These are phyloP conservation scores for Geotrichum ghanense DNA, from an alignment of 805 yeast species.

Conservation along the genomic window DNA sequence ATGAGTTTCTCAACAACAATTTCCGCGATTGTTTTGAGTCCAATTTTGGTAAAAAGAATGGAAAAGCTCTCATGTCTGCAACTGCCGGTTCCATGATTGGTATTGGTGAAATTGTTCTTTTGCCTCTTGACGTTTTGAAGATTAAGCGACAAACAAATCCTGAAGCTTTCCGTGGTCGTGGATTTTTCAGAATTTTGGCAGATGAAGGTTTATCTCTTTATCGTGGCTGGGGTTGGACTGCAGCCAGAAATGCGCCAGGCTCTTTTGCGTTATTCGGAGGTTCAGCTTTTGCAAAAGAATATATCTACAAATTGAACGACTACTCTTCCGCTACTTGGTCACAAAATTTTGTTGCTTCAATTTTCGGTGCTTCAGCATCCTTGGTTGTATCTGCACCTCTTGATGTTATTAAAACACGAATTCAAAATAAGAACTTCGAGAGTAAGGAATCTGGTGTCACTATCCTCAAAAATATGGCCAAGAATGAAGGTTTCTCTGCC, in stretches of 20 bases:
- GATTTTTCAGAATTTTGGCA: constrained; percentile 68
- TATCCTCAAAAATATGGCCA: constrained; percentile 84
- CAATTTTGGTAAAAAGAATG: constrained; percentile 83
- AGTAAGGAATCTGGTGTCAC: constrained; percentile 91
- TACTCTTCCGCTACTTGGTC: constrained; percentile 88
- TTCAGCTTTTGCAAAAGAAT: constrained; percentile 97
- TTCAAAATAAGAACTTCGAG: constrained; percentile 92
- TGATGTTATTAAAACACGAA: constrained; percentile 96
- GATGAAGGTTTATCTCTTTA: constrained; percentile 93
- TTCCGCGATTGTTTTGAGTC: constrained; percentile 60
- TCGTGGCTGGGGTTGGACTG: constrained; percentile 99
- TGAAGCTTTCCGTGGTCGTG: constrained; percentile 98
- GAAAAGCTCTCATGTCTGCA: constrained; percentile 94
- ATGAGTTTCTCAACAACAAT: constrained; percentile 75
- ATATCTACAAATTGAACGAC: constrained; percentile 74
- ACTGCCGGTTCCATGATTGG: constrained; percentile 97
- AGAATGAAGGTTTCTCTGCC: constrained; percentile 79
- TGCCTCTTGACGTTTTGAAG: constrained; percentile 93
- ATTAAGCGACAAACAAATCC: constrained; percentile 99
- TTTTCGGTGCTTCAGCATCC: constrained; percentile 94
- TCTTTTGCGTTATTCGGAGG: constrained; percentile 97
- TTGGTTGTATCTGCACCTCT: constrained; percentile 94
- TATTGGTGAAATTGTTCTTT: constrained; percentile 90
- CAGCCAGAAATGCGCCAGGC: constrained; percentile 99
- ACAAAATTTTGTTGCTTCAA: constrained; percentile 90